A percentile compares a stretch with the other conserved stretches of the same genome.
Conservation (phyloP, 2,329 filamentous ascomycete genomes). For the Pseudogymnoascus sp. region DNA sequence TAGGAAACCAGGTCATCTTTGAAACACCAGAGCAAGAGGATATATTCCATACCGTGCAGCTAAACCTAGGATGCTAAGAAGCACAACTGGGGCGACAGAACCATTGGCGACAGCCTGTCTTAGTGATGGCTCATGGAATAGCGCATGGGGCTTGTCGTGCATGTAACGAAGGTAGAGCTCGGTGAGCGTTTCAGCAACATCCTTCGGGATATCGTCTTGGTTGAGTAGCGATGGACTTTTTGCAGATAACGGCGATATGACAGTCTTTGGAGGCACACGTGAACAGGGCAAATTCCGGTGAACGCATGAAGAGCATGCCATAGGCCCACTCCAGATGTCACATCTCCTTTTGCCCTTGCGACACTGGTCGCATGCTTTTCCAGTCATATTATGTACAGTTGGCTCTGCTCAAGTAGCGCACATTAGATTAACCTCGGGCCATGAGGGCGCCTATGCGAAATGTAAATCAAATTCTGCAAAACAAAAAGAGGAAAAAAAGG, state of each 20-base stretch:
- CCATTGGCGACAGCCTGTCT: conserved; percentile 6
- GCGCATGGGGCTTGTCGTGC: conserved; percentile 22
- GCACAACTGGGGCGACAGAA: background rate
- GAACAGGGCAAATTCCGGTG: background rate
- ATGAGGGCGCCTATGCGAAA: background rate
- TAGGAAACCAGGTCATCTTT: background rate
- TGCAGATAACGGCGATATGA: background rate
- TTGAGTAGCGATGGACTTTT: background rate
- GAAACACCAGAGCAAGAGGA: background rate
- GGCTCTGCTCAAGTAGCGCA: background rate
- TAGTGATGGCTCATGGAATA: conserved; percentile 21
- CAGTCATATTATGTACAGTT: background rate
- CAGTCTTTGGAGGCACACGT: background rate
- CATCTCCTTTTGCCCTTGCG: background rate
- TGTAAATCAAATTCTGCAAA: background rate
- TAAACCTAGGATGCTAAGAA: background rate
- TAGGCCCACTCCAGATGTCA: background rate
- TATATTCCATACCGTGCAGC: background rate
- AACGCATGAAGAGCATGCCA: background rate
- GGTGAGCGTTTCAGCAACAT: conserved; percentile 12
- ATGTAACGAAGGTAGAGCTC: conserved; percentile 24
- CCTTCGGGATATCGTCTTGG: background rate
- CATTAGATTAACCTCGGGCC: background rate
- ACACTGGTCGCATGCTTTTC: background rate
- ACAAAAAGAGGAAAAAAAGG: background rate